phyloP scores from a whole-genome alignment of 2,329 filamentous ascomycete species.

The Fusarium subtropicale region DNA sequence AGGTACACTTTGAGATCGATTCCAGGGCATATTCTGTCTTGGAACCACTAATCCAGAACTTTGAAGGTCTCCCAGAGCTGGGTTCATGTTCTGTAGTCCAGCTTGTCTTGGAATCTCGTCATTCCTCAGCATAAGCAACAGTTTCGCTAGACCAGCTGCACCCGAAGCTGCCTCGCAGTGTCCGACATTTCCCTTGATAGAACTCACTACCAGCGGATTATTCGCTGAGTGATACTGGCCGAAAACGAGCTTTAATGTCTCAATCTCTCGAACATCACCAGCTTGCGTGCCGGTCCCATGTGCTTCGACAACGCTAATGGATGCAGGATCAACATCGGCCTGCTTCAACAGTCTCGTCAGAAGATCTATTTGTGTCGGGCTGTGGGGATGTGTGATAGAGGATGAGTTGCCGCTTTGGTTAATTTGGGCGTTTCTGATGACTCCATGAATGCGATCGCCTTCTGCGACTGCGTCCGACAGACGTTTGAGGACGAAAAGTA shows the following conservation, averaged over 20 bases:
- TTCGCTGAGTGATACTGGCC: neutral
- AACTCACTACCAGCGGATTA: neutral
- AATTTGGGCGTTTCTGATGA: slow-evolving; percentile 1
- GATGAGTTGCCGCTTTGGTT: slow-evolving; percentile 3
- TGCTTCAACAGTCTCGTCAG: neutral
- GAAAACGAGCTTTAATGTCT: neutral
- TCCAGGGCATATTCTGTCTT: neutral
- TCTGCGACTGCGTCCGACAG: neutral
- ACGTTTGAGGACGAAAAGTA: neutral
- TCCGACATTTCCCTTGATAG: slow-evolving; percentile 1
- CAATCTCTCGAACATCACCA: slow-evolving; percentile 4
- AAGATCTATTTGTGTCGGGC: neutral
- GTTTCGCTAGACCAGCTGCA: neutral
- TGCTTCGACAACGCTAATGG: neutral
- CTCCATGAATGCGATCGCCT: neutral
- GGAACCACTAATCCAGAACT: neutral
- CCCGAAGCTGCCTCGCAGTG: slow-evolving; percentile 6
- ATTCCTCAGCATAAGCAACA: slow-evolving; percentile 1
- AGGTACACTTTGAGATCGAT: neutral
- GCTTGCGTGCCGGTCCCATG: slow-evolving; percentile 9
- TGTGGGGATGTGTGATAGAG: slow-evolving; percentile 11
- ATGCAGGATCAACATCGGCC: neutral
- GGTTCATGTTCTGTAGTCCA: neutral
- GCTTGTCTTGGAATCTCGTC: neutral
- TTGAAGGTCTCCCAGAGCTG: neutral